These are phyloP conservation scores for Penicillium chermesinum DNA, from an alignment of 495 filamentous ascomycete genomes.

Conservation along the genomic window DNA sequence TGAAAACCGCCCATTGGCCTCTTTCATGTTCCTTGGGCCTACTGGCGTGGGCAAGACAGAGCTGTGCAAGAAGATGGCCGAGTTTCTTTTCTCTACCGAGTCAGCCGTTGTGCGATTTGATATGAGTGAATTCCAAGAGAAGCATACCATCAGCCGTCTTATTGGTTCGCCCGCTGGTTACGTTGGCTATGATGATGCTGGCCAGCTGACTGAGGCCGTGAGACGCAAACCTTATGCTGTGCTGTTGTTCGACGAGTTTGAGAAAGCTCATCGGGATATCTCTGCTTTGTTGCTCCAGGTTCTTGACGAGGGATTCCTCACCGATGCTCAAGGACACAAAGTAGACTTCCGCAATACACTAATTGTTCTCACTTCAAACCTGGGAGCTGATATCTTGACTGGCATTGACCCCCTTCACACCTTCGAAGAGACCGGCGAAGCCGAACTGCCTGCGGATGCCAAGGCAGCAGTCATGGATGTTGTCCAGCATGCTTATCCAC, in stretches of 20 bases:
- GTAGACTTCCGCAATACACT: constrained; percentile 95
- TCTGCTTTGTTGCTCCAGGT: constrained; percentile 92
- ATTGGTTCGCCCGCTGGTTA: constrained; percentile 93
- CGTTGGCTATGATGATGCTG: constrained; percentile 94
- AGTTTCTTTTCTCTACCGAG: constrained; percentile 89
- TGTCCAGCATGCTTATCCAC: constrained; percentile 71
- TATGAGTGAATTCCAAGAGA: constrained; percentile 97
- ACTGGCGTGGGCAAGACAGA: constrained; percentile 98
- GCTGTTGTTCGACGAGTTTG: constrained; percentile 93
- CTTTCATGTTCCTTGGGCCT: constrained; percentile 96
- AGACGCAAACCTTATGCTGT: constrained; percentile 94
- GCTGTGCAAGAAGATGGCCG: constrained; percentile 91
- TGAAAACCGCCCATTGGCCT: constrained; percentile 85
- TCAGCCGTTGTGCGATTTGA: constrained; percentile 88
- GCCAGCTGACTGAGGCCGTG: constrained; percentile 93
- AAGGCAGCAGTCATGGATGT: constrained; percentile 83
- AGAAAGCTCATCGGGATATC: constrained; percentile 95
- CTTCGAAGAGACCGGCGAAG: constrained; percentile 49
- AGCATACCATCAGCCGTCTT: constrained; percentile 87
- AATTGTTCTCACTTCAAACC: constrained; percentile 92
- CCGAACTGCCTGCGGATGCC: constrained; percentile 62
- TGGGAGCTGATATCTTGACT: constrained; percentile 54
- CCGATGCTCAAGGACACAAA: constrained; percentile 91
- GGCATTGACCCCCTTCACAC: constrained; percentile 38
- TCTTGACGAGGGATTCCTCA: constrained; percentile 92